These are phyloP conservation scores for Anthracocystis walkeri DNA, from an alignment of 1,284 basidiomycete species.

Conservation along the genomic window DNA sequence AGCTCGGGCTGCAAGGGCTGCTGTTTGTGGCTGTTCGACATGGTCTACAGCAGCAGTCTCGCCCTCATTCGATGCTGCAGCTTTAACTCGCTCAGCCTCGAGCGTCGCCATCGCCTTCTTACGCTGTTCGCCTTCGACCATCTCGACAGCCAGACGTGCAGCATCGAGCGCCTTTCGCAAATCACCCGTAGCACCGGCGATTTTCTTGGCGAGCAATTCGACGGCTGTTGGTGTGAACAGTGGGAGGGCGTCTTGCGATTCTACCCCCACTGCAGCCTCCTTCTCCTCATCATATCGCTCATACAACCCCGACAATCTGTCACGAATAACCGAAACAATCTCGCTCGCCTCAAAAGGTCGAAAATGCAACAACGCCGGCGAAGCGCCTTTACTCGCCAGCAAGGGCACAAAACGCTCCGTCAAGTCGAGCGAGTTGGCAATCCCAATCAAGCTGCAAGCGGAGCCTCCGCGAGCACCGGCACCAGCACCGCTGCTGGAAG, in stretches of 20 bases:
- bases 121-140: conserved; percentile 65
- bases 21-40: conserved; percentile 6
- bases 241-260: conserved; percentile 38
- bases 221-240: conserved; percentile 69
- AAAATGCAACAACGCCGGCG: conserved; percentile 70
- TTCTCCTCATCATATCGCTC: conserved; percentile 45
- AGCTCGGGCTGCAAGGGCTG: conserved; percentile 16
- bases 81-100: conserved; percentile 25
- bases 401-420: conserved; percentile 66
- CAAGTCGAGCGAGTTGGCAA: conserved; percentile 67
- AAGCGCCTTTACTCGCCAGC: conserved; percentile 58
- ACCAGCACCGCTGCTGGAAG: conserved; percentile 17
- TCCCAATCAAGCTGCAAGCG: conserved; percentile 49
- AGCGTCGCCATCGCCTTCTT: conserved; percentile 39
- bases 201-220: conserved; percentile 70
- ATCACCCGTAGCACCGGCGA: conserved; percentile 70
- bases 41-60: background rate
- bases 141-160: conserved; percentile 68
- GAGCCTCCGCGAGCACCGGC: conserved; percentile 9
- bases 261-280: background rate
- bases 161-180: conserved; percentile 70
- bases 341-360: conserved; percentile 69
- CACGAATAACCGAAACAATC: conserved; percentile 68
- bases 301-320: conserved; percentile 65
- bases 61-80: background rate